phyloP scores from a whole-genome alignment of 768 basidiomycete species.

The Amylocystis lapponica region DNA sequence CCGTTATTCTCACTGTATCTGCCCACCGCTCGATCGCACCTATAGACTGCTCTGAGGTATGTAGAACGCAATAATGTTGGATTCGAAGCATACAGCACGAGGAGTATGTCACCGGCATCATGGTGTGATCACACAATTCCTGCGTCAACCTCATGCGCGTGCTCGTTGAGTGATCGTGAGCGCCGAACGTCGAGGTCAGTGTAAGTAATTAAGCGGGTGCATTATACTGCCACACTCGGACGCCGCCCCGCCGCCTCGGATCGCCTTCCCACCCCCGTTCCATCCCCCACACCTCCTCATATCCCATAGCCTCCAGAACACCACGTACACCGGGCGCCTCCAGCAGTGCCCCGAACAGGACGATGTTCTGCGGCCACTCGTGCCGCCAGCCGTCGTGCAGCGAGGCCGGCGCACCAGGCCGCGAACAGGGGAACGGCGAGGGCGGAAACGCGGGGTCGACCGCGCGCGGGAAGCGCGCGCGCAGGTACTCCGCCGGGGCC shows the following conservation, averaged over 20 bases:
- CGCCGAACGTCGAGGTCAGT: no score
- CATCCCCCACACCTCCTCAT: conserved; percentile 16
- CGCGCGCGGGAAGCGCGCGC: conserved; percentile 53
- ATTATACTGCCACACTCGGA: conserved; percentile 18
- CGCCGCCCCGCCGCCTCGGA: conserved; percentile 18
- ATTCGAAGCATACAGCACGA: no score
- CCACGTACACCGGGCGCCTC: conserved; percentile 16
- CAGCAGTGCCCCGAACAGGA: conserved; percentile 80
- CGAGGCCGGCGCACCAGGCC: conserved; percentile 33
- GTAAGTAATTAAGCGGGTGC: no score
- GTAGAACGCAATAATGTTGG: no score
- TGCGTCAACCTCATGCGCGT: no score
- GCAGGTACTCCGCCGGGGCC: conserved; percentile 62
- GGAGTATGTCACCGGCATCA: no score
- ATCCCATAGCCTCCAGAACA: conserved; percentile 12
- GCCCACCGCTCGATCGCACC: no score
- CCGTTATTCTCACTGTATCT: no score
- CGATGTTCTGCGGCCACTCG: conserved; percentile 76
- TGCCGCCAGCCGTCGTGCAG: conserved; percentile 49
- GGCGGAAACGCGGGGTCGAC: conserved; percentile 63
- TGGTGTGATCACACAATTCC: no score
- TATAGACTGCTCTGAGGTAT: no score
- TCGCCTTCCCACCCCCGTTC: conserved; percentile 23
- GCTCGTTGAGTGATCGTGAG: no score
- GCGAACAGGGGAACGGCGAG: conserved; percentile 49